phyloP scores from a whole-genome alignment of 2,329 filamentous ascomycete genomes.

The Chrysoporthe puriensis region DNA sequence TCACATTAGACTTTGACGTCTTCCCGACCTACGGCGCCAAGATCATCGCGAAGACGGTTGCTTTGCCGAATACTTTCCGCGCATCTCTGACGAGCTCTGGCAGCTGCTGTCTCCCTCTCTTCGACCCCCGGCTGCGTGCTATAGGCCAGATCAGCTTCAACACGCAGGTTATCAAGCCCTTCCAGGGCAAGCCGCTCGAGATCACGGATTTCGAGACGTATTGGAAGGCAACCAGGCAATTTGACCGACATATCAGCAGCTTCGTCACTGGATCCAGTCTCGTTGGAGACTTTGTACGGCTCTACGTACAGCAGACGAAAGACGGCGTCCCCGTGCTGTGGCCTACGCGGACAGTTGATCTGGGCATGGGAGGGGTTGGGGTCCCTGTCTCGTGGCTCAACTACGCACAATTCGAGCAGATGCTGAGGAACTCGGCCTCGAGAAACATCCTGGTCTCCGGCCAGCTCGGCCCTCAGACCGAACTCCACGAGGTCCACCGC shows the following conservation, averaged over 20 bases:
- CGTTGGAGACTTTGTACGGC: slow-evolving; percentile 89
- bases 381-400: slow-evolving; percentile 81
- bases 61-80: slow-evolving; percentile 83
- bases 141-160: slow-evolving; percentile 95
- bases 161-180: slow-evolving; percentile 95
- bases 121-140: slow-evolving; percentile 86
- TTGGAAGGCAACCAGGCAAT: slow-evolving; percentile 96
- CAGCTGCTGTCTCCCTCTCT: slow-evolving; percentile 83
- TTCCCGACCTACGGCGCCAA: slow-evolving; percentile 97
- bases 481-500: slow-evolving; percentile 62
- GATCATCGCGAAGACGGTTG: slow-evolving; percentile 94
- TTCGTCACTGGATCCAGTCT: slow-evolving; percentile 94
- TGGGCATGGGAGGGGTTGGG: slow-evolving; percentile 68
- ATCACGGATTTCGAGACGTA: slow-evolving; percentile 99
- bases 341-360: slow-evolving; percentile 79
- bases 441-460: slow-evolving; percentile 49
- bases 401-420: slow-evolving; percentile 68
- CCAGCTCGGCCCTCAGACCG: slow-evolving; percentile 50
- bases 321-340: slow-evolving; percentile 87
- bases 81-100: slow-evolving; percentile 75
- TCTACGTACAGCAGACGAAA: slow-evolving; percentile 89
- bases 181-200: slow-evolving; percentile 87
- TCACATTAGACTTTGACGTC: slow-evolving; percentile 95
- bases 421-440: slow-evolving; percentile 49
- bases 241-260: slow-evolving; percentile 82